Percentiles rank a stretch among this genome's conserved stretches.
Conservation (phyloP, 352 stramenopile species). For the Globisporangium camurandrum region DNA sequence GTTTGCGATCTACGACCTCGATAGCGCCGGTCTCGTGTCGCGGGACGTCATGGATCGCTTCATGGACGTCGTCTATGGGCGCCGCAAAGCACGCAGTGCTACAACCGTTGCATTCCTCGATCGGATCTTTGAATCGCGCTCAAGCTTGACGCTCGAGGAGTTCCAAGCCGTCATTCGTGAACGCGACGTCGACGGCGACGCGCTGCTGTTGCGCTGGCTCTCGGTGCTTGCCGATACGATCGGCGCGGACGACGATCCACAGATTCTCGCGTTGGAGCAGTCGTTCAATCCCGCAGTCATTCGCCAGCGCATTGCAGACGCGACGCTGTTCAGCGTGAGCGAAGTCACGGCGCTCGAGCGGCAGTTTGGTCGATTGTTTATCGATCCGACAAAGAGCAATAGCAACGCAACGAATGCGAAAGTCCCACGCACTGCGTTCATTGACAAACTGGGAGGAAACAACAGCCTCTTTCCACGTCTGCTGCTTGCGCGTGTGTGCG, state of each 20-base stretch:
- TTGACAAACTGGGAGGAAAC: too few species aligned
- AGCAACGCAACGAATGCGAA: too few species aligned
- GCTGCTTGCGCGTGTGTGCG: constrained; percentile 40
- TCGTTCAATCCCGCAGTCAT: constrained; percentile 79
- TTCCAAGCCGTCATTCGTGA: constrained; percentile 50
- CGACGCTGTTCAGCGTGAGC: constrained; percentile 59
- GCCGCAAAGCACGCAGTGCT: constrained; percentile 28
- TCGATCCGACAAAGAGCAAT: constrained; percentile 43
- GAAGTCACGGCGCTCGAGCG: constrained; percentile 72
- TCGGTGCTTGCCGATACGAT: constrained; percentile 56
- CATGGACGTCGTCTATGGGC: constrained; percentile 82
- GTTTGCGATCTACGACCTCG: constrained; percentile 83
- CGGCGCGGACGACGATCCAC: constrained; percentile 51
- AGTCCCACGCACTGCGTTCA: too few species aligned
- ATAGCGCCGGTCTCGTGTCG: constrained; percentile 46
- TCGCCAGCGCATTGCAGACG: constrained; percentile 62
- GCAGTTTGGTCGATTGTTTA: constrained; percentile 73
- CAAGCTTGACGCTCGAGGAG: constrained; percentile 44
- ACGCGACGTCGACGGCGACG: constrained; percentile 44
- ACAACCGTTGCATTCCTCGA: constrained; percentile 51
- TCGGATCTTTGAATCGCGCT: constrained; percentile 36
- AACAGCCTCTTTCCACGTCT: constrained; percentile 41
- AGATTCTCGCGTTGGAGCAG: constrained; percentile 66
- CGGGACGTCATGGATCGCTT: constrained; percentile 70
- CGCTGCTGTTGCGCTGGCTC: constrained; percentile 60